Percentiles rank a stretch among this genome's conserved stretches.
Evolutionary conservation across 768 basidiomycete genomes (phyloP).

Genomic region (Pleurotus eryngii): DNA sequence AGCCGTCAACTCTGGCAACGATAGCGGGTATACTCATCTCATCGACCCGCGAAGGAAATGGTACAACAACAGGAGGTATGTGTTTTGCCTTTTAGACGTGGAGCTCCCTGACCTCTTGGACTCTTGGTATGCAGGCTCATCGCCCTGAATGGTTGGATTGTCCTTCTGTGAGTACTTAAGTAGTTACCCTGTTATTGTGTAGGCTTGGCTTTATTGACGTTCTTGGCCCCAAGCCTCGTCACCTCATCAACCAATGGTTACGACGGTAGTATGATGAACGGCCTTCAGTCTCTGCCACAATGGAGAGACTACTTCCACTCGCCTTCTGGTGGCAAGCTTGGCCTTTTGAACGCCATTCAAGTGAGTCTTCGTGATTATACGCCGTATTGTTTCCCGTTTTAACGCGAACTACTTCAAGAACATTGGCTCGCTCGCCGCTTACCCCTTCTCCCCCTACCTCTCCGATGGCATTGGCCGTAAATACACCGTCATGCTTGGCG

Average conservation of each 20-base stretch:
- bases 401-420: slow-evolving; percentile 37
- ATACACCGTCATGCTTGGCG: slow-evolving; percentile 62
- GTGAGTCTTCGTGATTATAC: slow-evolving; percentile 28
- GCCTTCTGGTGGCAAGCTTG: slow-evolving; percentile 58
- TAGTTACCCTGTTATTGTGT: slow-evolving; percentile 15
- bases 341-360: slow-evolving; percentile 76
- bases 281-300: slow-evolving; percentile 62
- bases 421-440: slow-evolving; percentile 64
- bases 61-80: slow-evolving; percentile 4
- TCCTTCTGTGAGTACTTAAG: slow-evolving; percentile 57
- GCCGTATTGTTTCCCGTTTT: neutral
- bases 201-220: neutral
- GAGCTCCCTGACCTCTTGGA: too few species aligned
- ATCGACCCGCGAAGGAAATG: slow-evolving; percentile 4
- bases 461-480: slow-evolving; percentile 74
- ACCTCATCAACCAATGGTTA: slow-evolving; percentile 76
- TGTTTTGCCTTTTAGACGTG: neutral
- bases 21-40: neutral
- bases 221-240: slow-evolving; percentile 47
- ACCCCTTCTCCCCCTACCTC: slow-evolving; percentile 68
- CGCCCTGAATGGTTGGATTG: slow-evolving; percentile 64
- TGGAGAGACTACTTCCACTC: slow-evolving; percentile 60
- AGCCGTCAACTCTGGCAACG: neutral
- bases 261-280: slow-evolving; percentile 81
- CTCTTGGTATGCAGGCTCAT: slow-evolving; percentile 41